phyloP scores from a whole-genome alignment of 2,329 filamentous ascomycete species.

The Cadophora luteo-olivacea region DNA sequence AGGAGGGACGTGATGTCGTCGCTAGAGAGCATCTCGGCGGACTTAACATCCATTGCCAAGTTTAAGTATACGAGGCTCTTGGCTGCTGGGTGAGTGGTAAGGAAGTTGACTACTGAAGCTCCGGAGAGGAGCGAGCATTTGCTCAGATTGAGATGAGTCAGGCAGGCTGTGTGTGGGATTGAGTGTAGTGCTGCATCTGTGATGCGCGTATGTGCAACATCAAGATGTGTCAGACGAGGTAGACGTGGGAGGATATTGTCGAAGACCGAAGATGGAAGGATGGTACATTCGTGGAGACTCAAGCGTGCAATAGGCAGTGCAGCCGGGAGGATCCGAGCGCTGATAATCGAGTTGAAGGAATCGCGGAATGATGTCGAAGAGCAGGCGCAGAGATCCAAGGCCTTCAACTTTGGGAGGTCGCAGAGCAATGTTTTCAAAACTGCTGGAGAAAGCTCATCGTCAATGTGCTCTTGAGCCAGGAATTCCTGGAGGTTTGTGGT shows the following conservation, averaged over 20 bases:
- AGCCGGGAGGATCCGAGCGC: constrained; percentile 50
- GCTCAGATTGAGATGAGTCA: constrained; percentile 80
- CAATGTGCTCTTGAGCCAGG: constrained; percentile 80
- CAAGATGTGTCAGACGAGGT: constrained; percentile 73
- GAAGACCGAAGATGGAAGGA: constrained; percentile 70
- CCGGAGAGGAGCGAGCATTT: constrained; percentile 76
- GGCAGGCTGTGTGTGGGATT: constrained; percentile 72
- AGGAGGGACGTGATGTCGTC: constrained; percentile 71
- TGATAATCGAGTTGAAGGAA: constrained; percentile 62
- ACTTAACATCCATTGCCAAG: constrained; percentile 73
- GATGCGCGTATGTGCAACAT: constrained; percentile 79
- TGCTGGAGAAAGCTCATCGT: constrained; percentile 73
- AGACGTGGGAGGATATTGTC: constrained; percentile 76
- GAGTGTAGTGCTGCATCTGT: constrained; percentile 73
- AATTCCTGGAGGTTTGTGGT: constrained; percentile 80
- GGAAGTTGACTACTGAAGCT: constrained; percentile 70
- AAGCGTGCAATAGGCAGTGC: constrained; percentile 68
- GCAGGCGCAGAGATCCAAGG: constrained; percentile 80
- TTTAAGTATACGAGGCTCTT: constrained; percentile 74
- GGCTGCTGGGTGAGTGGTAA: constrained; percentile 74
- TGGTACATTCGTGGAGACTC: constrained; percentile 80
- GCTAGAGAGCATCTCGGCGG: constrained; percentile 72
- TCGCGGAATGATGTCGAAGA: constrained; percentile 71
- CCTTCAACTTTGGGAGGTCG: constrained; percentile 56
- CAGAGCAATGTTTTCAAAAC: constrained; percentile 68